Evolutionary conservation across 805 yeast genomes (phyloP).

Genomic region (Kodamaea laetipori): DNA sequence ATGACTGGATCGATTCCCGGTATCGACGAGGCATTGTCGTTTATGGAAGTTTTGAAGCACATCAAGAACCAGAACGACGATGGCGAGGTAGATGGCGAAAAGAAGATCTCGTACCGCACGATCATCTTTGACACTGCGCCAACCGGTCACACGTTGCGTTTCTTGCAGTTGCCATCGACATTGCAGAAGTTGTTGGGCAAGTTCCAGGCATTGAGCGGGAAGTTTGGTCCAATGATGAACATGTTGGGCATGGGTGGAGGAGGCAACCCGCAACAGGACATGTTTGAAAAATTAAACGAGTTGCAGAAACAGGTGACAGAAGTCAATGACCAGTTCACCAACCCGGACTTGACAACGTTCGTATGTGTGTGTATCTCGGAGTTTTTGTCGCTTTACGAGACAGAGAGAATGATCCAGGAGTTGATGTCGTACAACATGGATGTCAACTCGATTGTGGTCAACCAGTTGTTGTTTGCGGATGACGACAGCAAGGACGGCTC

Average conservation of each 20-base stretch:
- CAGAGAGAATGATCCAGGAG: conserved; percentile 97
- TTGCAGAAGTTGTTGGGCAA: conserved; percentile 84
- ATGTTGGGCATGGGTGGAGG: conserved; percentile 79
- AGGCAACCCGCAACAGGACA: conserved; percentile 66
- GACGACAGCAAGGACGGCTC: conserved; percentile 52
- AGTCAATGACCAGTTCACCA: conserved; percentile 91
- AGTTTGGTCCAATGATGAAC: conserved; percentile 88
- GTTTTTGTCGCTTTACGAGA: conserved; percentile 92
- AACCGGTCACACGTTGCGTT: conserved; percentile 96
- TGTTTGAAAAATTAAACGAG: conserved; percentile 76
- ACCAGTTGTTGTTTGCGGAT: conserved; percentile 88
- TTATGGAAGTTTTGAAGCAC: conserved; percentile 97
- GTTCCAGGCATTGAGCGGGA: conserved; percentile 81
- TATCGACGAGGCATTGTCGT: conserved; percentile 95
- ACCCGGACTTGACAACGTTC: conserved; percentile 93
- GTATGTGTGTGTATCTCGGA: conserved; percentile 98
- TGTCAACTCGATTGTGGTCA: conserved; percentile 93
- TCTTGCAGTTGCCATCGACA: conserved; percentile 91
- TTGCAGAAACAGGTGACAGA: conserved; percentile 79
- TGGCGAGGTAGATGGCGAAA: conserved; percentile 19
- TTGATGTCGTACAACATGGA: conserved; percentile 93
- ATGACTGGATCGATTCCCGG: conserved; percentile 96
- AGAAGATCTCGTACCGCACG: conserved; percentile 59
- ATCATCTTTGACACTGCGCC: conserved; percentile 99
- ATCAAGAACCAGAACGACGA: conserved; percentile 69